Evolutionary conservation across 148 eudicot genomes (phyloP), one percentile per base, ranked within the genome.

Genomic region (Amaranthus cruentus): DNA sequence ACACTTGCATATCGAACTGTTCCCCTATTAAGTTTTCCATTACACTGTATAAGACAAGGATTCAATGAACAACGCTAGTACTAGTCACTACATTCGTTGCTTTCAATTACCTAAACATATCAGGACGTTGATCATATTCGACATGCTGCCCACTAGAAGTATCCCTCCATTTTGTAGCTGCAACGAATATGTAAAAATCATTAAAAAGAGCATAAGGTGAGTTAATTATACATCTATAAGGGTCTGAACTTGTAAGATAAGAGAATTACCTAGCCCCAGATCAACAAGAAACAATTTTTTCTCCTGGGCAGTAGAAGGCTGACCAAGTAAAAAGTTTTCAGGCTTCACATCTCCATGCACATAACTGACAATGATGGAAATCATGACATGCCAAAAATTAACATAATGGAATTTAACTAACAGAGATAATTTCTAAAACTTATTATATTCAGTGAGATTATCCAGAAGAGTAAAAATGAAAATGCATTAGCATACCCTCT

Each of bases 281-380:
- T 92, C 97, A 58, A 92, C 96, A 69, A 92, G 97, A 80, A 85
- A 92, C 79, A 92, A 78, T 72, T 92, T 92, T 77, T 92, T 92
- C 83, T 90, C 92, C 73, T 92, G 92, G 18, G 90, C 50, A 48
- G 97, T 90, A 66, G 83, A 77, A 54, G 97, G 92, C 75, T 92
- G 92, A 54, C 97, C 97, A 73, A 92, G 95, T 77, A 92, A 70
- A 83, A 92, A 92, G 81, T 92, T 92, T 50, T 92, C 97, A 47
- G 97, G 96, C 81, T 92, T 92, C 76, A 92, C 88, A 80, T 92
- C 97, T 71, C 97, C 97, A 75, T 92, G 96, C 73, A 92, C 95
- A 81, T 90, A 92, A 62, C 97, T 92, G 76, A 69, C 64, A 79
- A 61, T 46, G 73, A 79, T 43, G 60, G n/a, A 14, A 53, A 69